Base-by-base conservation (phyloP, 441 rosid genomes). In the Lepidium campestre region DNA sequence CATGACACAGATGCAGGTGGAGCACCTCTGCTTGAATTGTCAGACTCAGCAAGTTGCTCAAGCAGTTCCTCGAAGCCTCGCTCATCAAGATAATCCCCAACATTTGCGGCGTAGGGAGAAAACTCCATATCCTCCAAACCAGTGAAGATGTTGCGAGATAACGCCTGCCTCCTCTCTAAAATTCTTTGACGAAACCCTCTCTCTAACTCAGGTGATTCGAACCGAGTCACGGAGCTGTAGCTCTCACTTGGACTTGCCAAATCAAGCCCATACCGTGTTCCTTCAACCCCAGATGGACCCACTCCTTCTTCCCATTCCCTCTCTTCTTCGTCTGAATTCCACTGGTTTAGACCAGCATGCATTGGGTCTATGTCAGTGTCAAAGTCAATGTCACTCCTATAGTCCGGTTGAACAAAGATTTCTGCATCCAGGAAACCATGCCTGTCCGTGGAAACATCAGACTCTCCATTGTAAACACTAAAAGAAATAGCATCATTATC, bases 351-450 rank as follows among this genome's bases (percentile, higher is more conserved):
- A 75, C 90, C 93, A 73, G 97, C 87, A 68, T 82, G 86, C 98
- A 93, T 93, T 1, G 98, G 98, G 81, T 93, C 98, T 41, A 93
- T 90, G 76, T 90, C 97, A 71, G 86, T 79, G 69, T 88, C 97
- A 72, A 87, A 88, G 45, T 85, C 85, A 70, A 80, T 23, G 68
- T 83, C 82, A 63, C 87, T 86, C 68, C 71, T 78, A 42, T 76
- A 79, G 19, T 79, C 86, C 10, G 78, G 84, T 41, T 69, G 85
- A 65, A 79, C 47, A 65, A 79, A 75, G 37, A 80, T 65, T 3
- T 86, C 93, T 2, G 81, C 68, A 63, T 84, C 91, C 19, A 82
- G 62, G 50, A 82, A 73, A 59, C 81, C 81, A 57, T 53, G 76
- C 62, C 81, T 88, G 73, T 89, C 92, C 15, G 82, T 69, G 62